Evolutionary conservation across 2,329 filamentous ascomycete species (phyloP), one percentile per base, ranked within the genome.

Genomic region (Claviceps sp.): DNA sequence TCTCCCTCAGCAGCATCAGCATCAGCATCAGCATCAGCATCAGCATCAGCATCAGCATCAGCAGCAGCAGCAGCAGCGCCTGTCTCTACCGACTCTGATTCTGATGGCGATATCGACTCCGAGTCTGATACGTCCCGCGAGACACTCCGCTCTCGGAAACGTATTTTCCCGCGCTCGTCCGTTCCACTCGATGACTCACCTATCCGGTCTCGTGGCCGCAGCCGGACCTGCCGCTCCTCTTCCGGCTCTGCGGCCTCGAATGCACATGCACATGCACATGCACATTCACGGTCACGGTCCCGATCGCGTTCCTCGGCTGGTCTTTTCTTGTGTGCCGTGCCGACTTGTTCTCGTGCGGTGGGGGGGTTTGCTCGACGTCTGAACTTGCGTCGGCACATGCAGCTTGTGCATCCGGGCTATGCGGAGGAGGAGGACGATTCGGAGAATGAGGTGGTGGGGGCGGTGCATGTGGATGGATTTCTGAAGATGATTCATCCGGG

Each of bases 391-490:
- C 63, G 68, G 11, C 70, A 73, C 50, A 57, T 73, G 54, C 58
- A 63, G 37, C 59, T 64, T 6, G 58, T 72, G 17, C 70, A 73
- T 53, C 62, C 63, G n/a, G 64, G 62, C 59, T 64, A 50, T 64
- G 62, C 50, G 60, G 61, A 61, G 37, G 59, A 68, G 38, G 63
- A 68, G 20, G 56, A 61, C 36, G 67, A 68, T 20, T 69, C 73
- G 53, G 75, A 71, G 58, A 76, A 74, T 52, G 78, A 81, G 59
- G 75, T 80, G 59, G 57, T 72, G 8, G 83, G 82, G 0, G 82
- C 73, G 0, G 79, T 86, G 20, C 83, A 86, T 58, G 74, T 80
- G 1, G 83, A 88, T 62, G 80, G 83, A 0, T 88, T 85, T 59
- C 57, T 88, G 58, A 70, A 71, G 60, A 74, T 76, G 4, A 72